Evolutionary conservation across 2,329 filamentous ascomycete genomes (phyloP), one percentile per base, ranked within the genome.

Genomic region (Scytalidium sp.): DNA sequence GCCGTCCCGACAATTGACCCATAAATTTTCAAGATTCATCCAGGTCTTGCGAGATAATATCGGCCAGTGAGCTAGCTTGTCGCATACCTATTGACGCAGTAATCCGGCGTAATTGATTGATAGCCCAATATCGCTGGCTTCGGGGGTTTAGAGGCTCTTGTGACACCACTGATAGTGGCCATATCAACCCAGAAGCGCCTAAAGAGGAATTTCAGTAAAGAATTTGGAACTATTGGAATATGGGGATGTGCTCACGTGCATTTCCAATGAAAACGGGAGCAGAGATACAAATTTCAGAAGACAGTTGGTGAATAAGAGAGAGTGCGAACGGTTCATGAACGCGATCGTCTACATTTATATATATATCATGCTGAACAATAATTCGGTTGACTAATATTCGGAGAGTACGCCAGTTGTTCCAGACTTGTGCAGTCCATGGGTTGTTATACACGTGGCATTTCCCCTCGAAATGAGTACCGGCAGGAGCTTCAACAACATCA

Each of bases 371-470:
- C 17, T 51, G 45, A 27, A 51, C 46, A 19, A 64, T 54, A 3
- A 49, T 51, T 43, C 61, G 57, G 27, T 62, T 52, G 1, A 64
- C 45, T 1, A 63, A 29, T 13, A 64, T 60, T 3, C 60, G 44
- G 19, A 55, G 48, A 4, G 51, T 54, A 3, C 60, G 51, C 32
- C 61, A 56, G 3, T 44, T 54, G 27, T 65, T 66, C 57, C 57
- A 63, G 20, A 64, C 50, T 29, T 60, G 60, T 3, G 58, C 50
- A n/a, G 60, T 53, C 60, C 59, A 62, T 5, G 46, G 44, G 25
- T 64, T 54, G 6, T 49, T 41, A 40, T 65, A 64, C 1, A 60
- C 41, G 22, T 65, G 57, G 41, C 61, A 65, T 10, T 47, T 52
- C 1, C 60, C 56, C 43, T 63, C 32, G 47, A 60, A 60, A 32